Evolutionary conservation across 345 rosid species (phyloP).

Genomic region (Lepidium africanum): DNA sequence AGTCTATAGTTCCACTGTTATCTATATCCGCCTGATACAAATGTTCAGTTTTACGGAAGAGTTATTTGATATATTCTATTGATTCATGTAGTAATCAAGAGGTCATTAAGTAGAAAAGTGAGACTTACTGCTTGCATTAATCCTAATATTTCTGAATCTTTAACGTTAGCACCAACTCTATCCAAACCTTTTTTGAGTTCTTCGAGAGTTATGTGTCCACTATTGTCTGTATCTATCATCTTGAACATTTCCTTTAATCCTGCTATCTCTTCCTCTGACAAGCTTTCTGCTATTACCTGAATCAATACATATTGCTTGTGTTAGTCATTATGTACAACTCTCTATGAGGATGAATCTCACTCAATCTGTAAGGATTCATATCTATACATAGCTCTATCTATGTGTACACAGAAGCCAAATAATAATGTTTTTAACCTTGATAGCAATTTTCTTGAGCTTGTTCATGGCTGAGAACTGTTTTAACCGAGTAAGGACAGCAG

Average conservation of each 20-base stretch:
- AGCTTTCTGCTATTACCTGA: slow-evolving; percentile 83
- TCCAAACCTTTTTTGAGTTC: slow-evolving; percentile 78
- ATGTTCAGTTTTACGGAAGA: not conserved
- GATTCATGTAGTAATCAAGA: not conserved
- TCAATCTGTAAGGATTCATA: too few relatives aligned
- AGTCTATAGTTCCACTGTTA: slow-evolving; percentile 89
- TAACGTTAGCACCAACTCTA: slow-evolving; percentile 68
- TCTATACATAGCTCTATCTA: not conserved
- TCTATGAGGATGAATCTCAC: not conserved
- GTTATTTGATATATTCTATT: not conserved
- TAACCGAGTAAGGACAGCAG: slow-evolving; percentile 82
- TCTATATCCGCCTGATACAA: slow-evolving; percentile 74
- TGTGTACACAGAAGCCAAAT: not conserved
- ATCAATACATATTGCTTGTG: not conserved
- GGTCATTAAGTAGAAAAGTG: not conserved
- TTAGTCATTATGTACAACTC: not conserved
- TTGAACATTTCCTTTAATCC: slow-evolving; percentile 88
- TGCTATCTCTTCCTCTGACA: slow-evolving; percentile 88
- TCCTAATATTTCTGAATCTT: slow-evolving; percentile 59
- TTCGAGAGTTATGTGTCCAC: slow-evolving; percentile 84
- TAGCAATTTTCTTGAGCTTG: slow-evolving; percentile 92
- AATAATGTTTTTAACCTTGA: slow-evolving; percentile 43
- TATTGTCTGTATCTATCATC: slow-evolving; percentile 85
- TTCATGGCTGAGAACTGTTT: slow-evolving; percentile 95
- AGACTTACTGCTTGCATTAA: slow-evolving; percentile 75